Conservation (phyloP, 176 grass and related monocot species). For the Juncus effusus region DNA sequence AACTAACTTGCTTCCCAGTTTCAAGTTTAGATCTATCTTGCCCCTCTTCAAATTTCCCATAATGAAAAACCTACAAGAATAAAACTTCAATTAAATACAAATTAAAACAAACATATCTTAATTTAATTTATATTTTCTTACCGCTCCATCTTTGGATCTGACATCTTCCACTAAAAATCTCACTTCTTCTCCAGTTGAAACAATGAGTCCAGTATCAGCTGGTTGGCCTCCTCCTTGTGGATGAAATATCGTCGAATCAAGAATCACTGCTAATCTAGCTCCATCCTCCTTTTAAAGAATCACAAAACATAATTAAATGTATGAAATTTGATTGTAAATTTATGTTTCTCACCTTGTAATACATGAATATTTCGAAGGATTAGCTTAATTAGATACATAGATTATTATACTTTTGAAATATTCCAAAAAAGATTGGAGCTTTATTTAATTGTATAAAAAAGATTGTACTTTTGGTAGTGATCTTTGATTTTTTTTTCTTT, state of each 20-base stretch:
- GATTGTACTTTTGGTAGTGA: too few relatives aligned
- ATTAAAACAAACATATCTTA: background rate
- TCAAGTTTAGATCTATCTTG: conserved; percentile 26
- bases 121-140: conserved; percentile 16
- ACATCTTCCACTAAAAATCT: conserved; percentile 82
- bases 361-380: background rate
- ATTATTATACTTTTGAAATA: background rate
- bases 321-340: background rate
- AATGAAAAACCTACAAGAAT: conserved; percentile 65
- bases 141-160: conserved; percentile 66
- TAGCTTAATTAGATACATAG: background rate
- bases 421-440: background rate
- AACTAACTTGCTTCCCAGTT: conserved; percentile 39
- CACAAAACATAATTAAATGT: background rate
- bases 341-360: background rate
- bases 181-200: conserved; percentile 14
- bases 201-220: conserved; percentile 55
- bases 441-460: background rate
- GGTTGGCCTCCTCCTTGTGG: conserved; percentile 93
- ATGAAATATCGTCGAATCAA: conserved; percentile 76
- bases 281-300: conserved; percentile 44
- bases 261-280: conserved; percentile 47
- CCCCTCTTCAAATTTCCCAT: conserved; percentile 63
- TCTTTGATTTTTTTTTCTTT: too few relatives aligned
- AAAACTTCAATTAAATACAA: conserved; percentile 4